Base-by-base conservation (phyloP, 2,329 filamentous ascomycete genomes). In the Curvularia eragrostidis region DNA sequence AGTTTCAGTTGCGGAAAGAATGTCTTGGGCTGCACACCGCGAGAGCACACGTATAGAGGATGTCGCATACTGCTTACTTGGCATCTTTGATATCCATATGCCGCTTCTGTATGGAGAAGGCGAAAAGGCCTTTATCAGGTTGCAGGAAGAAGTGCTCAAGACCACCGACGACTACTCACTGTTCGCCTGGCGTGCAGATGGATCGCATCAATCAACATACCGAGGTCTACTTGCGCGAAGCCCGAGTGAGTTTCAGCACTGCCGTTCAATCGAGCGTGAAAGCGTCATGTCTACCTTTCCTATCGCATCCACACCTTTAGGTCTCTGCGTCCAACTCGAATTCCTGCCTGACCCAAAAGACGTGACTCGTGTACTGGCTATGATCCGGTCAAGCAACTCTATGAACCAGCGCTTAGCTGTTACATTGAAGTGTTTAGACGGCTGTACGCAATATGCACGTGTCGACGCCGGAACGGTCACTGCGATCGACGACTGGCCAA, bases 401-500 rank as follows among this genome's bases (percentile, higher is more conserved):
- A 54, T 69, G 44, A 68, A 65, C 23, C 66, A 69, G 34, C 61
- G 69, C 10, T 48, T 71, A 10, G 69, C 67, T 12, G 69, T 71
- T 7, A 52, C 58, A 12, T 52, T 70, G 3, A 70, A 65, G 15
- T 65, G 65, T 24, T 49, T 71, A 2, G 69, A 71, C 23, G 62
- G 56, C 19, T 38, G 52, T 10, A 54, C 38, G 32, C 85, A 83
- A 46, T 71, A 69, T 30, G 63, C 69, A 1, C 62, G 69, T 9
- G 65, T 69, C 19, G 56, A 69, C 82, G 58, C 81, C 74, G 0
- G 86, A 81, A 0, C 86, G 84, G 62, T 70, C 84, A 1, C 75
- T 82, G n/a, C 85, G 82, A 0, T 75, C 86, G 1, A 70, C 78
- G 2, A 70, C 39, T 71, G 67, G 67, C 69, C 69, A 9, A 69